phyloP scores from a whole-genome alignment of 345 rosid genomes.

The Arabidopsis arenosa region DNA sequence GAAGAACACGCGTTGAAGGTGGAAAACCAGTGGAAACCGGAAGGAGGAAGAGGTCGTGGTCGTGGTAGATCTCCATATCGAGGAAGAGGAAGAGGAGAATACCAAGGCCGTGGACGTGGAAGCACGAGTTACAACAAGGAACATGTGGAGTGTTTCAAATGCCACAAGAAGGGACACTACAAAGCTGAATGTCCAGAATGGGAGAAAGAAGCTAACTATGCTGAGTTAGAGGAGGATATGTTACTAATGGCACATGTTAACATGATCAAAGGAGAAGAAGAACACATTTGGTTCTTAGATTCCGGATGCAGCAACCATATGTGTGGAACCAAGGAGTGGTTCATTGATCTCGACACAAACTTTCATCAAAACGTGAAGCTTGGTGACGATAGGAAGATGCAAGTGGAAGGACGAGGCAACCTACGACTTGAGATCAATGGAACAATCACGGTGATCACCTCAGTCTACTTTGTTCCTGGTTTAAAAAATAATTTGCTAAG shows the following conservation, averaged over 20 bases:
- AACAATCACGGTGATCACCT: neutral
- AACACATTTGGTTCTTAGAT: neutral
- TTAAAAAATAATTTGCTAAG: neutral
- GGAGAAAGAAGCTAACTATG: neutral
- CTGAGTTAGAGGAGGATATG: neutral
- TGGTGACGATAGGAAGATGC: neutral
- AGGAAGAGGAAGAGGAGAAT: too few species aligned
- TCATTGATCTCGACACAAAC: fast-evolving
- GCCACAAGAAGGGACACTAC: too few species aligned
- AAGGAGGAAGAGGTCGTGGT: too few species aligned
- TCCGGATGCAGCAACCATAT: neutral
- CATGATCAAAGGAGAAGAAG: neutral
- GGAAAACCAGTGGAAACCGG: too few species aligned
- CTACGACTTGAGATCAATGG: neutral
- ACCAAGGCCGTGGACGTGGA: too few species aligned
- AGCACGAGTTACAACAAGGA: too few species aligned
- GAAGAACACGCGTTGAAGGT: too few species aligned
- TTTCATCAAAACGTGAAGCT: neutral
- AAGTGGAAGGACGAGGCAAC: neutral
- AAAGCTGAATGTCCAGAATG: neutral
- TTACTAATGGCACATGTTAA: neutral
- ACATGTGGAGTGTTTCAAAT: too few species aligned
- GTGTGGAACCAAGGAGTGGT: neutral
- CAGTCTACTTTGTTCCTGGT: neutral
- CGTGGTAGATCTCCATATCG: too few species aligned